Percentiles rank a stretch among this genome's conserved stretches.
phyloP scores from a whole-genome alignment of 768 basidiomycete species.

The Hericium alpestre region DNA sequence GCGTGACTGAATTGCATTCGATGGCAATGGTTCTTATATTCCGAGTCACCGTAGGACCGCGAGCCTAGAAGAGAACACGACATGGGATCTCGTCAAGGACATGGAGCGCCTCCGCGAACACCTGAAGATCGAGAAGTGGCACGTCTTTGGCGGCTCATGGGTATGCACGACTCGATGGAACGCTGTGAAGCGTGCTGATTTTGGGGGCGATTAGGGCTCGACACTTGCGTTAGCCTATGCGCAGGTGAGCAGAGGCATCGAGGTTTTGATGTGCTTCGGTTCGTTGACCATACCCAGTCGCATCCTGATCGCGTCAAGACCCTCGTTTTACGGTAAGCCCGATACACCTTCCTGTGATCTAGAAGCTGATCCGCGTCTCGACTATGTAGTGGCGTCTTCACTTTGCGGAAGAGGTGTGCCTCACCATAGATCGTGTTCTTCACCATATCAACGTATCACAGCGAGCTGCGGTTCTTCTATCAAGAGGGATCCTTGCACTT shows the following conservation, averaged over 20 bases:
- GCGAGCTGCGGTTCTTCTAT: slow-evolving; percentile 88
- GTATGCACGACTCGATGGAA: slow-evolving; percentile 25
- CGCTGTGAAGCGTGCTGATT: not conserved
- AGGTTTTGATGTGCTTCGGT: not conserved
- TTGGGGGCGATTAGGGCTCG: slow-evolving; percentile 47
- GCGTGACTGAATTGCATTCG: slow-evolving; percentile 18
- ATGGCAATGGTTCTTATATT: not conserved
- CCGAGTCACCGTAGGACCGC: slow-evolving; percentile 42
- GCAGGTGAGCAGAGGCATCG: slow-evolving; percentile 35
- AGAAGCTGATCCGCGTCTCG: not conserved
- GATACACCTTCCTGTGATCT: too few relatives aligned
- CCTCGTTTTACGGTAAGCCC: slow-evolving; percentile 58
- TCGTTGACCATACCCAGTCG: slow-evolving; percentile 28
- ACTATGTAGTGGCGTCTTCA: slow-evolving; percentile 69
- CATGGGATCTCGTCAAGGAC: slow-evolving; percentile 88
- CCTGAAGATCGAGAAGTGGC: slow-evolving; percentile 76
- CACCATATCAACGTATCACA: slow-evolving; percentile 4
- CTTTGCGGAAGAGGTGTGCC: slow-evolving; percentile 61
- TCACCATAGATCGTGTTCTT: not conserved
- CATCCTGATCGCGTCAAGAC: slow-evolving; percentile 76
- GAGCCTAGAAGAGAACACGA: slow-evolving; percentile 77
- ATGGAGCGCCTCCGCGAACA: slow-evolving; percentile 73
- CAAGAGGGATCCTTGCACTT: slow-evolving; percentile 74
- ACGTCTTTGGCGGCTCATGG: slow-evolving; percentile 94
- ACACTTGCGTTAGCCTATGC: slow-evolving; percentile 81